Percentiles rank a stretch among this genome's conserved stretches.
Conservation (phyloP, 2,329 filamentous ascomycete genomes). For the Apiospora koreana region DNA sequence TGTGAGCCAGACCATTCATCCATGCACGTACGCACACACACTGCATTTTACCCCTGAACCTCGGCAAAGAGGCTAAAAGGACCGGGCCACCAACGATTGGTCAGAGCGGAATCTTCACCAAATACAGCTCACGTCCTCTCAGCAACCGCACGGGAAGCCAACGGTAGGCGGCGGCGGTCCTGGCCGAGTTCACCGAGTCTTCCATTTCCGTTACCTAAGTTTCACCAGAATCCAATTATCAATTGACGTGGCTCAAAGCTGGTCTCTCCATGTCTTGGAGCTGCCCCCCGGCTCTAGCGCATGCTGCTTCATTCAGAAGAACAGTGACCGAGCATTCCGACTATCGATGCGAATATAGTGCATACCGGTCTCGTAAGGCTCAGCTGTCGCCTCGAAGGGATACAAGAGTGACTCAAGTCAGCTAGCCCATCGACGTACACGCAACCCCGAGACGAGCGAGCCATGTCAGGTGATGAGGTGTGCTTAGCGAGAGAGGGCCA, state of each 20-base stretch:
- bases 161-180: neutral
- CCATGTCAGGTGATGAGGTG: neutral
- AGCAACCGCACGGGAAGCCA: neutral
- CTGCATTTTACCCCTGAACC: slow-evolving; percentile 6
- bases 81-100: neutral
- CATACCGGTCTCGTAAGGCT: neutral
- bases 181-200: neutral
- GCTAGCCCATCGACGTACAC: neutral
- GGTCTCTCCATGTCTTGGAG: too few species aligned
- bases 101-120: neutral
- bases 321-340: too few species aligned
- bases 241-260: too few species aligned
- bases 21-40: neutral
- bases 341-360: neutral
- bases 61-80: slow-evolving; percentile 18
- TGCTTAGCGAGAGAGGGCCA: neutral
- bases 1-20: neutral
- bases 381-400: neutral
- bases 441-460: neutral
- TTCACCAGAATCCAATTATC: too few species aligned
- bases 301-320: too few species aligned
- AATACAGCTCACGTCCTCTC: neutral
- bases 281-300: too few species aligned
- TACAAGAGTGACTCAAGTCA: neutral
- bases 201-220: neutral